These are phyloP conservation scores for Tremella mesenterica DNA, from an alignment of 768 basidiomycete genomes.

Conservation along the genomic window DNA sequence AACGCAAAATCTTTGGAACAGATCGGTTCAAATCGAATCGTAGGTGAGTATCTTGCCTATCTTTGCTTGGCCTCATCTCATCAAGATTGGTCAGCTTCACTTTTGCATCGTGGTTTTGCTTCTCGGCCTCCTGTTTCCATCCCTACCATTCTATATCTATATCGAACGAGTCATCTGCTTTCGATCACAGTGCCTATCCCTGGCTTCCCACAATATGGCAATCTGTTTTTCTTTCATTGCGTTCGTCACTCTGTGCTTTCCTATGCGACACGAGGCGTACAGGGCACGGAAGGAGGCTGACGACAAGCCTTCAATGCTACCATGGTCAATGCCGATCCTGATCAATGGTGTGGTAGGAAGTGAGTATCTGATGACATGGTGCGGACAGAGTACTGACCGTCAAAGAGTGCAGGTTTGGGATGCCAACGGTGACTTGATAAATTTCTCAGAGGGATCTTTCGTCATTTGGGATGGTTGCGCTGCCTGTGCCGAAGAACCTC, in stretches of 20 bases:
- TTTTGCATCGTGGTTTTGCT: no score
- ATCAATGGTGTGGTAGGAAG: conserved; percentile 11
- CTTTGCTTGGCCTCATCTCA: no score
- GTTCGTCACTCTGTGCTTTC: no score
- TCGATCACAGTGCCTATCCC: neutral
- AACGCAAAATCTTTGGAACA: neutral
- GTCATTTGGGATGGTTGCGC: conserved; percentile 27
- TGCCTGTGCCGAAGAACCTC: conserved; percentile 5
- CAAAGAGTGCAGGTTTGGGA: conserved; percentile 6
- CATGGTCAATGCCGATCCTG: conserved; percentile 5
- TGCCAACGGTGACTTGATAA: conserved; percentile 1
- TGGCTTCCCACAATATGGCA: no score
- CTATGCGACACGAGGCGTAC: no score
- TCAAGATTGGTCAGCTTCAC: no score
- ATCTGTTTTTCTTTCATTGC: no score
- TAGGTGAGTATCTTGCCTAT: neutral
- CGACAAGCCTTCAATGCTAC: conserved; percentile 5
- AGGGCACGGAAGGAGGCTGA: neutral
- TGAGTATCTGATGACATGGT: neutral
- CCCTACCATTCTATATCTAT: no score
- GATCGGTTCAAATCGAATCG: conserved; percentile 10
- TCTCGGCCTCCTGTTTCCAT: no score
- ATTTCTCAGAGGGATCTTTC: conserved; percentile 9
- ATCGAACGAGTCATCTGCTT: neutral
- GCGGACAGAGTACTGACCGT: neutral